These are phyloP conservation scores for Termitomyces heimii DNA, from an alignment of 768 basidiomycete genomes.

Conservation along the genomic window DNA sequence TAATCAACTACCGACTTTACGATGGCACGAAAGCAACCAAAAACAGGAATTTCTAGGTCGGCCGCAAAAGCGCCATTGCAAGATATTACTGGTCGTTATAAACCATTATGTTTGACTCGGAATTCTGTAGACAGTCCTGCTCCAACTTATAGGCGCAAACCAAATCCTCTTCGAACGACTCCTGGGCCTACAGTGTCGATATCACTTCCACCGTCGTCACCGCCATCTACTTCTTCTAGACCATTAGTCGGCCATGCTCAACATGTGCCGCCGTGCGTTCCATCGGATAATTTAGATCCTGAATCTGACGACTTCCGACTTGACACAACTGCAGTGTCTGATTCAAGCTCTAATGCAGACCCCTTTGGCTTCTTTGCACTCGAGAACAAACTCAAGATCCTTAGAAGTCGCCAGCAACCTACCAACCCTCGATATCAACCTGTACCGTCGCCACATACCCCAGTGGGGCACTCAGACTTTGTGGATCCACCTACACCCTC, in stretches of 20 bases:
- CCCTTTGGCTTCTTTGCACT: constrained; percentile 55
- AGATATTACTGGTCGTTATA: constrained; percentile 14
- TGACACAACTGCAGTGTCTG: constrained; percentile 1
- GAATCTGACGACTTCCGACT: constrained; percentile 1
- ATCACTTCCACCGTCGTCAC: constrained; percentile 14
- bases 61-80: constrained; percentile 5
- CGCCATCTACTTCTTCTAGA: constrained; percentile 9
- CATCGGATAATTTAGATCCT: not conserved
- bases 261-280: not conserved
- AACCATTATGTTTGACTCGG: not conserved
- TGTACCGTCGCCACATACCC: not conserved
- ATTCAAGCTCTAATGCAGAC: constrained; percentile 13
- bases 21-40: not conserved
- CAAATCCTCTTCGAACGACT: not conserved
- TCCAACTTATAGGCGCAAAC: not conserved
- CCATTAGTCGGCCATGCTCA: not conserved
- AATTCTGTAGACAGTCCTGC: not conserved
- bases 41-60: not conserved
- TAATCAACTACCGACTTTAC: too few relatives aligned
- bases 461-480: constrained; percentile 1
- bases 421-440: not conserved
- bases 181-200: not conserved
- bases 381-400: constrained; percentile 43
- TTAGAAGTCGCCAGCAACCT: constrained; percentile 8
- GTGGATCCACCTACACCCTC: constrained; percentile 27